A percentile compares a stretch with the other conserved stretches of the same genome.
Conservation (phyloP, 2,329 filamentous ascomycete genomes). For the Penicillium sp. region DNA sequence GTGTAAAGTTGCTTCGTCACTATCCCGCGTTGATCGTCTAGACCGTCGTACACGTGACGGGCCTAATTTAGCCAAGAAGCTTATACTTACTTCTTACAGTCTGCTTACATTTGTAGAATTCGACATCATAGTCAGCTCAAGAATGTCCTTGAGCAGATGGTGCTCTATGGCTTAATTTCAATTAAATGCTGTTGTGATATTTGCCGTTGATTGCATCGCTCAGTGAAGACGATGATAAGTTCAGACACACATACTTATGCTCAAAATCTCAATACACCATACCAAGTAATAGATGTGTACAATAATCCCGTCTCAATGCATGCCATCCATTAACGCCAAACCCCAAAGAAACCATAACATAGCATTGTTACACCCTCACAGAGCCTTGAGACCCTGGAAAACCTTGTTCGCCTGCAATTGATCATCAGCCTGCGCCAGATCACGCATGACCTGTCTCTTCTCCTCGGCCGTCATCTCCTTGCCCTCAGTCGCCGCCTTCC, state of each 20-base stretch:
- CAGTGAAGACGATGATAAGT: no score
- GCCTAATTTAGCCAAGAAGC: background rate
- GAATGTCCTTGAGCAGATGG: no score
- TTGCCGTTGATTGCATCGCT: no score
- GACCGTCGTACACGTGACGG: slow-evolving; percentile 22
- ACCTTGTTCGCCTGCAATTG: slow-evolving; percentile 60
- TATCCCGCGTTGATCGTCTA: slow-evolving; percentile 19
- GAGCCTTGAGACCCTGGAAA: slow-evolving; percentile 50
- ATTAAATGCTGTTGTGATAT: no score
- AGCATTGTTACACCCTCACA: slow-evolving; percentile 32
- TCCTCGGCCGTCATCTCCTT: slow-evolving; percentile 66
- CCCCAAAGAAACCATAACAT: slow-evolving; percentile 6
- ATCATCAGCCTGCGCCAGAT: slow-evolving; percentile 73
- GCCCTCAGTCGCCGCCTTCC: slow-evolving; percentile 75
- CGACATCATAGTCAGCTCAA: no score
- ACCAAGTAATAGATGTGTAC: no score
- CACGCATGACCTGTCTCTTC: slow-evolving; percentile 75
- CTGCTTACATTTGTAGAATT: no score
- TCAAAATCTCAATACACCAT: no score
- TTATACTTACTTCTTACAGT: background rate
- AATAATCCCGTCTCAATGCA: no score
- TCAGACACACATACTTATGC: no score
- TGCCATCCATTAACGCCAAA: slow-evolving; percentile 14
- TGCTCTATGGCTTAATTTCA: no score
- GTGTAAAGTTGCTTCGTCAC: slow-evolving; percentile 3